phyloP scores from a whole-genome alignment of 2,329 filamentous ascomycete species.

The Penicillium sclerotigenum region DNA sequence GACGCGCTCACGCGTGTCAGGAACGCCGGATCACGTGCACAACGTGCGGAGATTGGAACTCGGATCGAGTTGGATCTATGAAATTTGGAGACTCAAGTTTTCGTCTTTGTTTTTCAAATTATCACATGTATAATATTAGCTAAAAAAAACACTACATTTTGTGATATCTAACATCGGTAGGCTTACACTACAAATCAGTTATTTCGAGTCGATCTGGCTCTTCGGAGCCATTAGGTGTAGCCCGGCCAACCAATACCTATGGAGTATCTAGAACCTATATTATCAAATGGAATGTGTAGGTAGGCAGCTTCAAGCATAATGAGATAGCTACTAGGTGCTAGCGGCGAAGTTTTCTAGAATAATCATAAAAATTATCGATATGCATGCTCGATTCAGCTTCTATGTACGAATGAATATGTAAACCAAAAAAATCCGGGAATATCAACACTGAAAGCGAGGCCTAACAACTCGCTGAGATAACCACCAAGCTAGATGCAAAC shows the following conservation, averaged over 20 bases:
- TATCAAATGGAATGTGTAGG: too few relatives aligned
- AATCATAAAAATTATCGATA: neutral
- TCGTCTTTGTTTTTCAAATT: too few relatives aligned
- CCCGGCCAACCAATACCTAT: too few relatives aligned
- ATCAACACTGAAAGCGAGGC: neutral
- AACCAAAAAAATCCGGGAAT: neutral
- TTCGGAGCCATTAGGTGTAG: neutral
- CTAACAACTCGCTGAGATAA: neutral
- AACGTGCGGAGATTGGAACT: neutral
- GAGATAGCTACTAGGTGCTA: neutral
- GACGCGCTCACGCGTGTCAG: constrained; percentile 7
- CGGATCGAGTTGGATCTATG: neutral
- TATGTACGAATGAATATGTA: neutral
- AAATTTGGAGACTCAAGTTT: neutral
- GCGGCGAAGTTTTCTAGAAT: neutral
- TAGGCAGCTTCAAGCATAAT: neutral
- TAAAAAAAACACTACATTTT: too few relatives aligned
- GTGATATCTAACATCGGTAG: too few relatives aligned
- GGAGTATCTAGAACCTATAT: too few relatives aligned
- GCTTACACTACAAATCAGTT: too few relatives aligned
- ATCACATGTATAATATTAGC: too few relatives aligned
- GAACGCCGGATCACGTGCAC: constrained; percentile 7
- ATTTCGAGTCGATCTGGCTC: neutral
- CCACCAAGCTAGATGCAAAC: constrained; percentile 9
- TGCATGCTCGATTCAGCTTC: neutral